A percentile compares a stretch with the other conserved stretches of the same genome.
Conservation (phyloP, 2,329 filamentous ascomycete genomes). For the Hypoxylon sp. region DNA sequence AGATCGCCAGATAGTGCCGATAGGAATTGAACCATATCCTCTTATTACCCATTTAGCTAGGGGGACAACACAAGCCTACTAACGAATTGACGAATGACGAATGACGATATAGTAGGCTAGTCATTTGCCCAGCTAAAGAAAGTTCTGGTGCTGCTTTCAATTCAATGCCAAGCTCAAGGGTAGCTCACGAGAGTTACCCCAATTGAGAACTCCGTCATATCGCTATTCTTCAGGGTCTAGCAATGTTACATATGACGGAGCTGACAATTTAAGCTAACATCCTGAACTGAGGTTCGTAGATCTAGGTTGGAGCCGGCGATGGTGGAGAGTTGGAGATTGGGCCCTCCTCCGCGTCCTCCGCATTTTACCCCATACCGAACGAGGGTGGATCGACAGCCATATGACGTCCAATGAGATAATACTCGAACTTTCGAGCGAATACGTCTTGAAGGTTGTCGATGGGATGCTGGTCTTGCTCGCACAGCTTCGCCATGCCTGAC, state of each 20-base stretch:
- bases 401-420: slow-evolving; percentile 43
- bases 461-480: slow-evolving; percentile 33
- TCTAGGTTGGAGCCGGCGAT: slow-evolving; percentile 31
- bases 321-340: slow-evolving; percentile 21
- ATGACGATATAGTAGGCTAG: neutral
- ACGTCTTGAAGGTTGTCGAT: slow-evolving; percentile 27
- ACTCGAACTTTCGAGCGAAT: slow-evolving; percentile 38
- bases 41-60: too few species aligned
- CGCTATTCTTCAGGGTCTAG: slow-evolving; percentile 2
- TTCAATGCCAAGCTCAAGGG: slow-evolving; percentile 11
- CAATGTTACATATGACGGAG: slow-evolving; percentile 35
- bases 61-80: neutral
- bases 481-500: slow-evolving; percentile 30
- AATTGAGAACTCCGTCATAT: slow-evolving; percentile 32
- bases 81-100: neutral
- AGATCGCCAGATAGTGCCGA: too few species aligned
- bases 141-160: slow-evolving; percentile 13
- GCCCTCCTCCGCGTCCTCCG: slow-evolving; percentile 28
- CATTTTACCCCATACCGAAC: slow-evolving; percentile 40
- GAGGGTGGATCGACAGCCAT: slow-evolving; percentile 39
- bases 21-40: too few species aligned
- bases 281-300: slow-evolving; percentile 22
- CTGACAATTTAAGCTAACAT: slow-evolving; percentile 12
- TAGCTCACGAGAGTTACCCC: neutral
- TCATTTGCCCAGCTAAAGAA: slow-evolving; percentile 23